A percentile compares a stretch with the other conserved stretches of the same genome.
phyloP scores from a whole-genome alignment of 345 rosid genomes.

The Heritiera littoralis region DNA sequence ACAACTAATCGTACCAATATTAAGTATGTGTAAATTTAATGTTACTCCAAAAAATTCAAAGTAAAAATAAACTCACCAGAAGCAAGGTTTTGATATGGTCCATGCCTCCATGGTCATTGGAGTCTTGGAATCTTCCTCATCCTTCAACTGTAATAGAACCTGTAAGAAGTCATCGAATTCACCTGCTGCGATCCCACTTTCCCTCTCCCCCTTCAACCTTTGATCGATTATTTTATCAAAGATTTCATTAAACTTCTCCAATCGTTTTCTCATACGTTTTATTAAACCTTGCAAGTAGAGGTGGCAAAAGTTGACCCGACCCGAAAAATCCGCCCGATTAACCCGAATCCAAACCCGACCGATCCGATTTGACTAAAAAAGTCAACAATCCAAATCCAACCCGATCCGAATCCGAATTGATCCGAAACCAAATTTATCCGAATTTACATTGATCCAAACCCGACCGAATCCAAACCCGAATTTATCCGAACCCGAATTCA shows the following conservation, averaged over 20 bases:
- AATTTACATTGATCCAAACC: too few relatives aligned
- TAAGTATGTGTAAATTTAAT: too few relatives aligned
- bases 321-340: too few relatives aligned
- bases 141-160: not conserved
- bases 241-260: not conserved
- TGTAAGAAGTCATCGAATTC: constrained; percentile 5
- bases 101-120: constrained; percentile 6
- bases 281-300: not conserved
- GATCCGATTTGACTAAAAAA: too few relatives aligned
- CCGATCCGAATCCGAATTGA: too few relatives aligned
- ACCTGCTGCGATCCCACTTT: not conserved
- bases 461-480: too few relatives aligned
- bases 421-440: too few relatives aligned
- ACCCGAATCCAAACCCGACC: too few relatives aligned
- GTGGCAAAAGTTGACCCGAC: too few relatives aligned
- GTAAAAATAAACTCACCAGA: not conserved
- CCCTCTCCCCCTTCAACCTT: not conserved
- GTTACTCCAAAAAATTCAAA: not conserved
- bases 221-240: not conserved
- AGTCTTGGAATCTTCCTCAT: constrained; percentile 9
- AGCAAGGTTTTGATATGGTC: constrained; percentile 14
- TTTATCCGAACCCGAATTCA: too few relatives aligned
- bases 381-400: too few relatives aligned
- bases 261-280: not conserved
- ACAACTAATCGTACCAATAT: too few relatives aligned